Evolutionary conservation across 1,139 yeast species (phyloP).

Genomic region (Sugiyamaella xylanicola): DNA sequence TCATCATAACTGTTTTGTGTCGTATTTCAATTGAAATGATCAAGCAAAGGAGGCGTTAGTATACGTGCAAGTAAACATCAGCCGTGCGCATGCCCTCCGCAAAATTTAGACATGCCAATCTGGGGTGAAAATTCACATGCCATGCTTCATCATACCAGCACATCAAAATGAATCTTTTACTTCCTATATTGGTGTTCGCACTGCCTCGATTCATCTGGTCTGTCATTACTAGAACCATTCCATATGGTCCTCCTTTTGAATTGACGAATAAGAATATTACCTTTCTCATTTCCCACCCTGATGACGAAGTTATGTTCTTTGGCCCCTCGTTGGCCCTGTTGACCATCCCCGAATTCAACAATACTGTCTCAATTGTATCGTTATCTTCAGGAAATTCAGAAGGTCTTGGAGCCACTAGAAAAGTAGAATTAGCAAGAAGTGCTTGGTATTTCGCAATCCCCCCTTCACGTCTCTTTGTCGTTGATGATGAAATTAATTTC

Average conservation of each 20-base stretch:
- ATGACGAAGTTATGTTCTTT: slow-evolving; percentile 98
- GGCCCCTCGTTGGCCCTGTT: slow-evolving; percentile 65
- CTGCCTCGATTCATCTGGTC: slow-evolving; percentile 20
- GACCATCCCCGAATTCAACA: slow-evolving; percentile 49
- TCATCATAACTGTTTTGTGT: no score
- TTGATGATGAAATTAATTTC: slow-evolving; percentile 49
- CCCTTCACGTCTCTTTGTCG: slow-evolving; percentile 48
- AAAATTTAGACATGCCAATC: not conserved
- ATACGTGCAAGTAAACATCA: no score
- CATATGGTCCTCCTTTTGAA: slow-evolving; percentile 26
- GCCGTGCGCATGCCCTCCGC: not conserved
- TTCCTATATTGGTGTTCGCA: slow-evolving; percentile 18
- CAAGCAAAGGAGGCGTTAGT: no score
- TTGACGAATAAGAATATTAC: slow-evolving; percentile 35
- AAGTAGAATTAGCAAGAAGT: slow-evolving; percentile 59
- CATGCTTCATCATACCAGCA: not conserved
- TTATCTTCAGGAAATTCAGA: slow-evolving; percentile 78
- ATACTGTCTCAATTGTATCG: slow-evolving; percentile 63
- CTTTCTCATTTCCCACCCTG: slow-evolving; percentile 89
- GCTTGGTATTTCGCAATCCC: slow-evolving; percentile 56
- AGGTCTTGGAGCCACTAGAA: slow-evolving; percentile 67
- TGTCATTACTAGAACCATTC: slow-evolving; percentile 17
- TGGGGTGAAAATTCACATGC: not conserved
- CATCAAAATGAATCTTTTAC: slow-evolving; percentile 9
- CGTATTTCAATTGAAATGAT: no score